Evolutionary conservation across 2,329 filamentous ascomycete genomes (phyloP), one percentile per base, ranked within the genome.

Genomic region (Monosporascus ibericus): DNA sequence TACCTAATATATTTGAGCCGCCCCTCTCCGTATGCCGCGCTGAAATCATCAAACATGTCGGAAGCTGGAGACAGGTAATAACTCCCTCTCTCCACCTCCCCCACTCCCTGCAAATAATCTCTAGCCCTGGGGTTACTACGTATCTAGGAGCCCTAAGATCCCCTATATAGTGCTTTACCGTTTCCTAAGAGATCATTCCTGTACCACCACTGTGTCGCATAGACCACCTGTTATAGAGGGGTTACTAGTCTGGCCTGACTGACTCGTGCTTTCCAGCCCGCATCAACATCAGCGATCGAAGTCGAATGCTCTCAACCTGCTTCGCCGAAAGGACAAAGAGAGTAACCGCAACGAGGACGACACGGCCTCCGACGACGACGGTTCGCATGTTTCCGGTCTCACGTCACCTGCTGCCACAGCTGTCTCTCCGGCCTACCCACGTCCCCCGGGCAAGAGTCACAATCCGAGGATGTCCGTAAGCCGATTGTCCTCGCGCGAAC

Each of bases 211-310:
- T 34, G 30, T 34, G 30, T 34, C 30, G 9, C 30, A 34, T 34
- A 34, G 30, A 34, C 30, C 30, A 14, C 11, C 11, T 11, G 30
- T 34, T 34, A 34, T 34, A 34, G 30, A 34, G 11, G 30, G 4
- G 30, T 14, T 34, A 9, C 30, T 14, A 0, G 30, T 39, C 44
- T 42, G 47, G 49, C 42, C 44, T 37, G 11, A 52, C 56, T 60
- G 51, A 58, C 54, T 62, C 53, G 58, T 48, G 27, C 48, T 38
- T 38, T 24, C 22, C 55, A 72, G 67, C 42, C 42, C 24, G 25
- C 42, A 25, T 56, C 63, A 65, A 58, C 79, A 81, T 63, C 79
- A 76, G 69, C 78, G 76, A 55, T 79, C 80, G 52, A 84, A 77
- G 65, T 81, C 76, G 40, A 72, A 73, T 48, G 73, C 78, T 47